Base-by-base conservation (phyloP, 441 rosid species). In the Iberis amara region DNA sequence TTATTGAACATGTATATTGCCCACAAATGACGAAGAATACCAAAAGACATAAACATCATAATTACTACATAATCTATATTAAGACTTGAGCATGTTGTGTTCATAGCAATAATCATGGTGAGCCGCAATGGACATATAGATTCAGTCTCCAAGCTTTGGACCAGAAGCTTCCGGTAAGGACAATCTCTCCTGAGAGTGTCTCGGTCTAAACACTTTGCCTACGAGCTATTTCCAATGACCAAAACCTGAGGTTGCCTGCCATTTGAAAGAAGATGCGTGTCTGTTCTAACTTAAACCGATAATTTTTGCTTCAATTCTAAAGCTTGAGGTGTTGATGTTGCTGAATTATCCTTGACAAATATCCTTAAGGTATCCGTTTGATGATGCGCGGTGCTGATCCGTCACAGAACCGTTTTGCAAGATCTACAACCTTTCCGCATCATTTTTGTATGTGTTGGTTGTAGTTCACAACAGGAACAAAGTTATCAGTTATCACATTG, bases 321-420 rank as follows among this genome's bases (percentile, higher is more conserved):
- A 52, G 68, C 70, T 64, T 56, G 64, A 47, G 64, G 47, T 12
- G 33, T 23, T 36, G 37, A 31, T 24, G 46, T 59, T 55, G 62
- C 76, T 39, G 71, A 35, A 9, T 67, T 57, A 44, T 76, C 86
- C 63, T 77, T 85, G 60, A 87, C 69, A 60, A 77, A 90, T 40
- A 85, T 87, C 59, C 98, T 60, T n/a, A 87, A n/a, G 80, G 64
- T 96, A 90, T 26, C 96, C 98, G 9, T 90, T n/a, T 90, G 50
- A 90, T 83, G 41, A 83, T 64, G 26, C 98, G 86, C 6, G 98
- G 92, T 3, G 90, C 96, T 18, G 92, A 71, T 49, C 98, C 96
- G 37, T 90, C 96, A 14, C 98, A 90, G 72, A 90, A 90, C 52
- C 98, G 76, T 58, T 90, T 90, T 11, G 95, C 90, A 48, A 90